A percentile compares a stretch with the other conserved stretches of the same genome.
phyloP scores from a whole-genome alignment of 305 asterid genomes.

The Stenogyne calaminthoides region DNA sequence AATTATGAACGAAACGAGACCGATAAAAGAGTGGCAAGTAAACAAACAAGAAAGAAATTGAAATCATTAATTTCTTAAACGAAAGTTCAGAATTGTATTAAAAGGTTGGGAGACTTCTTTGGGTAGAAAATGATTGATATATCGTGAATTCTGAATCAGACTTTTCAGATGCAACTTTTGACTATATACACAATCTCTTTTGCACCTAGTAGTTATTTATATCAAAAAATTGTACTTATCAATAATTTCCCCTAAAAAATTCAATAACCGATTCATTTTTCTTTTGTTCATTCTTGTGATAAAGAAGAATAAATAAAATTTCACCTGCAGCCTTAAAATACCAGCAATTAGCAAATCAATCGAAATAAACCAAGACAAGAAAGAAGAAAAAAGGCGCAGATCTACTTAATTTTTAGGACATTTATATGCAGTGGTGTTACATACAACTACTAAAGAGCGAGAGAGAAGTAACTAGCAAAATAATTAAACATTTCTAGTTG shows the following conservation, averaged over 20 bases:
- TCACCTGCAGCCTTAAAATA: not conserved
- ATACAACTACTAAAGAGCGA: not conserved
- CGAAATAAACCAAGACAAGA: not conserved
- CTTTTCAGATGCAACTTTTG: too few species aligned
- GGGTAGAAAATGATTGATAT: too few species aligned
- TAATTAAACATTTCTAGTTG: conserved; percentile 23
- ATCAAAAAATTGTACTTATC: too few species aligned
- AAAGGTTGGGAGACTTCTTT: too few species aligned
- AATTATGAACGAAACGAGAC: too few species aligned
- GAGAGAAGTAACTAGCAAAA: not conserved
- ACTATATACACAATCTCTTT: too few species aligned
- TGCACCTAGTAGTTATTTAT: too few species aligned
- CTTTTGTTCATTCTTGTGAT: not conserved
- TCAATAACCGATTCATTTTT: not conserved
- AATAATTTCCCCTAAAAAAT: too few species aligned
- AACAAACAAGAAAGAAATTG: not conserved
- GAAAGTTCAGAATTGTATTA: not conserved
- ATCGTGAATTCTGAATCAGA: too few species aligned
- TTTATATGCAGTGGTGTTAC: not conserved
- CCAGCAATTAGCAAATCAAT: not conserved
- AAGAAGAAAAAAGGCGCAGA: not conserved
- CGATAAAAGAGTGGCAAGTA: too few species aligned
- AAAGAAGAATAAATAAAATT: not conserved
- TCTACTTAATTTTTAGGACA: not conserved
- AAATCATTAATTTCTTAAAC: not conserved